Base-by-base conservation (phyloP, 352 stramenopile species). In the Globisporangium paroecandrum region DNA sequence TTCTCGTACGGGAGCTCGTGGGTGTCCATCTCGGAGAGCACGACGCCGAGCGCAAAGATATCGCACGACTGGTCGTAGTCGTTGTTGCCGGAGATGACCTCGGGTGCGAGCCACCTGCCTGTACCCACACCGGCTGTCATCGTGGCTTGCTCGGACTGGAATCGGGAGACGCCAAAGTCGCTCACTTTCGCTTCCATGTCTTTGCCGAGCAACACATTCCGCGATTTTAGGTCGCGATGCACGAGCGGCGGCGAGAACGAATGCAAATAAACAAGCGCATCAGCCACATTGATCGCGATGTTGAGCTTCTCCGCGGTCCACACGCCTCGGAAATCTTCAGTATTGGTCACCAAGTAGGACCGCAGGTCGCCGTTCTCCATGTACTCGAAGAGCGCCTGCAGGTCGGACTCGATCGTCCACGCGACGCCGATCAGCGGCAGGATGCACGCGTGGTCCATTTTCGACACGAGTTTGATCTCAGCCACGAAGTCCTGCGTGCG, bases 371-470 rank as follows among this genome's bases (percentile, higher is more conserved):
- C 82, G 8, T 75, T 74, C 13, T 69, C 68, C 76, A 90, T 88
- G 70, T 89, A 91, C 71, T 91, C 82, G 51, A 90, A 89, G 1
- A 93, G 62, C 8, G 75, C 78, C 47, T 90, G 79, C 2, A 93
- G 49, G 24, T 91, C 77, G 2, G 65, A 75, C 61, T 85, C 72
- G 24, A 81, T 72, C 1, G 71, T 87, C 83, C 83, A 91, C 1
- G 84, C 87, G 3, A 77, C 83, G 0, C 87, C 86, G 2, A 93
- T 66, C 8, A 95, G 75, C 47, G 74, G 69, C 7, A 95, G 72
- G 65, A 95, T 85, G 38, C 78, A 80, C 10, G 83, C 75, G 32
- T 94, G 87, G 18, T 89, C 72, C 3, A 94, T 72, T 29, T 69
- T 65, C 0, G 81, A 70, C 2, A 89, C 75, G 53, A 96, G 73